Percentiles rank a stretch among this genome's conserved stretches.
Conservation (phyloP, 2,329 filamentous ascomycete genomes). For the Fonsecaea pedrosoi region DNA sequence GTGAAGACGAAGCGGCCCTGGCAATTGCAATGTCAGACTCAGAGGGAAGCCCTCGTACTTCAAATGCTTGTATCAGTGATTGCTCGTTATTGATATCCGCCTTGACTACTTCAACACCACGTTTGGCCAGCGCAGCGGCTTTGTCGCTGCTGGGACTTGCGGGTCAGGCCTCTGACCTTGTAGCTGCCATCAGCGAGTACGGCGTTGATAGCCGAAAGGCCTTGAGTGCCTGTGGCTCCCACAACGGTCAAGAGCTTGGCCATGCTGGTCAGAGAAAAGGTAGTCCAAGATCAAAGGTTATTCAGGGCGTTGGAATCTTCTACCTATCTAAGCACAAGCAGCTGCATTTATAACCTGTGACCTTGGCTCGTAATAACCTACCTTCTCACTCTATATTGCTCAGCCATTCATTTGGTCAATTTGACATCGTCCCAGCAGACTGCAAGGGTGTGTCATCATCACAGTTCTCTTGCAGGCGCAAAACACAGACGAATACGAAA, state of each 20-base stretch:
- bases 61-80: conserved; percentile 29
- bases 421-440: background rate
- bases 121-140: conserved; percentile 32
- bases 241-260: conserved; percentile 30
- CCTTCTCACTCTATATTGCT: background rate
- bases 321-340: background rate
- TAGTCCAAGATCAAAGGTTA: background rate
- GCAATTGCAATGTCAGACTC: background rate
- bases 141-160: conserved; percentile 41
- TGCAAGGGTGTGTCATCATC: background rate
- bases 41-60: background rate
- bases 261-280: conserved; percentile 11
- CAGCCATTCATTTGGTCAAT: background rate
- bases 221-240: conserved; percentile 52
- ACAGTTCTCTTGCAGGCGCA: background rate
- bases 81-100: conserved; percentile 31
- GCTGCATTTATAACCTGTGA: background rate
- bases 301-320: background rate
- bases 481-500: background rate
- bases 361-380: background rate
- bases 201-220: conserved; percentile 44
- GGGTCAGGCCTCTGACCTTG: conserved; percentile 45
- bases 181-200: conserved; percentile 19
- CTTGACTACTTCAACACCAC: conserved; percentile 31
- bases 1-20: conserved; percentile 44